A percentile compares a stretch with the other conserved stretches of the same genome.
Evolutionary conservation across 345 rosid genomes (phyloP).

Genomic region (Eucalyptus grandis): DNA sequence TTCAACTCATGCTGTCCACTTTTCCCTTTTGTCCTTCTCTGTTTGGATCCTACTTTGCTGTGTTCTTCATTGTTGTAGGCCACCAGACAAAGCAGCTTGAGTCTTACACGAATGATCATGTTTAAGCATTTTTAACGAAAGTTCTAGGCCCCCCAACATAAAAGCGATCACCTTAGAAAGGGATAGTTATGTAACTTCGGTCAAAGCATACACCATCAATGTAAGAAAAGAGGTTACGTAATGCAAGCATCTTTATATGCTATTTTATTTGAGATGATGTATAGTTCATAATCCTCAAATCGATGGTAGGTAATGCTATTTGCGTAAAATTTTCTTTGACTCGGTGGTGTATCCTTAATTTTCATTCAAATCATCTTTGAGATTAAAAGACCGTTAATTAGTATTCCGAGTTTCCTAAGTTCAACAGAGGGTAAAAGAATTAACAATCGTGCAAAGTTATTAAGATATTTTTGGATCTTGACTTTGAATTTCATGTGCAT

Average conservation of each 20-base stretch:
- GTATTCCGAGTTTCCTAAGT: not conserved
- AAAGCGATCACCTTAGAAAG: not conserved
- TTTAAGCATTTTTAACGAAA: not conserved
- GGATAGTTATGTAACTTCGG: not conserved
- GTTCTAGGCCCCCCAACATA: not conserved
- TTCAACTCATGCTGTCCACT: not conserved
- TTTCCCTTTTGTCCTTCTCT: not conserved
- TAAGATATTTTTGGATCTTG: not conserved
- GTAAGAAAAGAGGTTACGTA: not conserved
- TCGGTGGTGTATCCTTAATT: not conserved
- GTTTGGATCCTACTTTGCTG: not conserved
- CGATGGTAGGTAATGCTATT: not conserved
- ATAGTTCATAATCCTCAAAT: not conserved
- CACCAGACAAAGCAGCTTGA: not conserved
- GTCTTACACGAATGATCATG: not conserved
- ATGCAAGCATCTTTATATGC: not conserved
- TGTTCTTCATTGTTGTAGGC: not conserved
- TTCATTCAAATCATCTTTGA: not conserved
- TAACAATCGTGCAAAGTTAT: not conserved
- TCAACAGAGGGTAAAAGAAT: not conserved
- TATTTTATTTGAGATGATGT: not conserved
- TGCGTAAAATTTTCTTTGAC: not conserved
- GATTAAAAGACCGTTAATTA: not conserved
- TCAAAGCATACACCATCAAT: not conserved
- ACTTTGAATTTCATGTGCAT: not conserved